A percentile compares a stretch with the other conserved stretches of the same genome.
These are phyloP conservation scores for Hypoxylon lienhwacheense DNA, from an alignment of 495 filamentous ascomycete genomes.

Conservation along the genomic window DNA sequence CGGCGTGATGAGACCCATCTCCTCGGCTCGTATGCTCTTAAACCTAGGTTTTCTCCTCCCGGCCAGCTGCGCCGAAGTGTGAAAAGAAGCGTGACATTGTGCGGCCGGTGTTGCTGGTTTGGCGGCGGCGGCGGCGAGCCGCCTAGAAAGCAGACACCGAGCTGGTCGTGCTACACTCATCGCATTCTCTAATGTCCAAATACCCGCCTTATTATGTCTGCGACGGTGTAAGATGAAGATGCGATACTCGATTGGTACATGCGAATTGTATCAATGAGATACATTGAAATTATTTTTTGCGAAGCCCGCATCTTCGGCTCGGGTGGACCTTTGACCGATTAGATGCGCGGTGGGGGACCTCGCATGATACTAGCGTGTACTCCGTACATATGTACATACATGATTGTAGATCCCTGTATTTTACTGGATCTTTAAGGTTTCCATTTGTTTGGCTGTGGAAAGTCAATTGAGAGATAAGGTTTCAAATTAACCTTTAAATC, in stretches of 20 bases:
- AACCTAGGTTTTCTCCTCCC: slow-evolving; percentile 47
- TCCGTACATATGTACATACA: neutral
- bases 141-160: slow-evolving; percentile 39
- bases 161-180: slow-evolving; percentile 41
- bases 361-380: too few species aligned
- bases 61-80: slow-evolving; percentile 47
- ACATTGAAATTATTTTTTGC: slow-evolving; percentile 33
- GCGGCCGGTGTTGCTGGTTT: slow-evolving; percentile 28
- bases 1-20: slow-evolving; percentile 46
- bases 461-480: too few species aligned
- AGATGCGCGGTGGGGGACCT: too few species aligned
- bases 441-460: too few species aligned
- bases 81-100: slow-evolving; percentile 45
- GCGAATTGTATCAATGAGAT: slow-evolving; percentile 27
- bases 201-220: slow-evolving; percentile 21
- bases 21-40: slow-evolving; percentile 46
- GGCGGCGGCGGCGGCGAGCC: slow-evolving; percentile 32
- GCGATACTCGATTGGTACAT: slow-evolving; percentile 35
- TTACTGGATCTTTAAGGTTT: too few species aligned
- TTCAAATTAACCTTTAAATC: too few species aligned
- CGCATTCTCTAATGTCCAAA: slow-evolving; percentile 28
- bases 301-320: slow-evolving; percentile 3
- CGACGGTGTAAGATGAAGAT: slow-evolving; percentile 11
- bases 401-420: too few species aligned
- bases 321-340: slow-evolving; percentile 26